Evolutionary conservation across 805 yeast species (phyloP).

Genomic region (Metschnikowia shivogae): DNA sequence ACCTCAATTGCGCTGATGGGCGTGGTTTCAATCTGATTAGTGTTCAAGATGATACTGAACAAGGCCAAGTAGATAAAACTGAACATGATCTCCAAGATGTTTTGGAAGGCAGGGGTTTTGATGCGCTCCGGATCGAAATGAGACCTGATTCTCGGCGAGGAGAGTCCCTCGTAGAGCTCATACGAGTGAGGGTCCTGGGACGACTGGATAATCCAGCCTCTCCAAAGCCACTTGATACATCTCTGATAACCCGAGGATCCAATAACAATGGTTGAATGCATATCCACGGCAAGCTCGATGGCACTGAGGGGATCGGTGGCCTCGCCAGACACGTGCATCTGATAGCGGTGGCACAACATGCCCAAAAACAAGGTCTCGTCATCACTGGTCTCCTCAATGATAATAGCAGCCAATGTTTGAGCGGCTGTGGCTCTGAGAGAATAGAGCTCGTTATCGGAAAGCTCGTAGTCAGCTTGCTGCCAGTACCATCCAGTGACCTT

Average conservation of each 20-base stretch:
- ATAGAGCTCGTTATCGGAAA: constrained; percentile 65
- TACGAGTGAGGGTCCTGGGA: constrained; percentile 65
- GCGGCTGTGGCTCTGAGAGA: constrained; percentile 63
- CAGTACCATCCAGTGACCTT: constrained; percentile 79
- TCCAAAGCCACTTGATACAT: constrained; percentile 86
- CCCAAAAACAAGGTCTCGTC: constrained; percentile 65
- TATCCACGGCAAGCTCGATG: constrained; percentile 79
- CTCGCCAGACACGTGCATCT: constrained; percentile 56
- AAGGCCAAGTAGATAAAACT: constrained; percentile 59
- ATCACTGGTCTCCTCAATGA: constrained; percentile 60
- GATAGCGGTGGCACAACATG: constrained; percentile 72
- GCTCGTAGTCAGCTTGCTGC: constrained; percentile 52
- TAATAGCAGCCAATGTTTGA: constrained; percentile 62
- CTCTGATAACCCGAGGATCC: constrained; percentile 81
- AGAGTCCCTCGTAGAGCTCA: constrained; percentile 57
- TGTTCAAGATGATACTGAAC: constrained; percentile 62
- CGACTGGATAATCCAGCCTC: constrained; percentile 87
- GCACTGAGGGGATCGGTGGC: constrained; percentile 70
- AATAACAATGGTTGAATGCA: constrained; percentile 73
- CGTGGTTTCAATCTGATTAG: constrained; percentile 39
- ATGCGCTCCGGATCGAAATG: constrained; percentile 83
- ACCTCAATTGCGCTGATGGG: constrained; percentile 46
- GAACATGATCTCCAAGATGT: constrained; percentile 62
- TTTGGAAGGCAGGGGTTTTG: constrained; percentile 82
- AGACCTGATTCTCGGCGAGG: constrained; percentile 47